Percentiles rank a stretch among this genome's conserved stretches.
phyloP scores from a whole-genome alignment of 495 filamentous ascomycete genomes.

The Ramalina peruviana region DNA sequence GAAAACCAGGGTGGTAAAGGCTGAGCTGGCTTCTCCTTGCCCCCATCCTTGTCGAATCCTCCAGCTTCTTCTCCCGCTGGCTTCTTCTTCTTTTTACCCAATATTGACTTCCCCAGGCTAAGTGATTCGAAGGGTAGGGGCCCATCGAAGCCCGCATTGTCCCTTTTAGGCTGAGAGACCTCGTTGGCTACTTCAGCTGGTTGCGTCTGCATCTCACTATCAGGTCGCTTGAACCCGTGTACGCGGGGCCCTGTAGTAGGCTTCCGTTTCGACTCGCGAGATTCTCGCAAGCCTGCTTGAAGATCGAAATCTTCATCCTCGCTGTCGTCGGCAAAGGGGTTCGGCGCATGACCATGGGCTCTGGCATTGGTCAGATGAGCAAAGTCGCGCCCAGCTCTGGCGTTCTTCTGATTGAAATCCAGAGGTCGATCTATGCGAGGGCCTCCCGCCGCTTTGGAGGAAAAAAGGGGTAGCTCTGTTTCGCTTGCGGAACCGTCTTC shows the following conservation, averaged over 20 bases:
- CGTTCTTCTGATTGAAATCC: conserved; percentile 16
- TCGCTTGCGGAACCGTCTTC: conserved; percentile 12
- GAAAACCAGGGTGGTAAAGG: conserved; percentile 83
- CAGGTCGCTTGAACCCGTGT: conserved; percentile 4
- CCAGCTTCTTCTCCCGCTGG: conserved; percentile 42
- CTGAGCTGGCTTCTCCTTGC: conserved; percentile 34
- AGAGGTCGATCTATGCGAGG: conserved; percentile 13
- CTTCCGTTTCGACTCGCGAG: conserved; percentile 25
- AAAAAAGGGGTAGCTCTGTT: background rate
- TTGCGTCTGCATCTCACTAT: background rate
- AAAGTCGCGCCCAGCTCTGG: conserved; percentile 16
- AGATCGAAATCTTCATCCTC: conserved; percentile 40
- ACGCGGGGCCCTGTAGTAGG: conserved; percentile 8
- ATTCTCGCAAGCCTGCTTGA: conserved; percentile 41
- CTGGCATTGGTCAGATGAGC: conserved; percentile 17
- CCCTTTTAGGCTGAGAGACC: conserved; percentile 12
- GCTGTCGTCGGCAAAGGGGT: conserved; percentile 9
- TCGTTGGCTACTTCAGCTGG: conserved; percentile 10
- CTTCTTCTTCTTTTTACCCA: conserved; percentile 34
- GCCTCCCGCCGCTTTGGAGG: conserved; percentile 1
- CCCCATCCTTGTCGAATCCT: conserved; percentile 48
- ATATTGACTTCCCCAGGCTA: conserved; percentile 47
- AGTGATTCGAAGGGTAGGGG: conserved; percentile 85
- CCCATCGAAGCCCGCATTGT: conserved; percentile 50
- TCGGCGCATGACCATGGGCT: conserved; percentile 10